Evolutionary conservation across 2,329 filamentous ascomycete species (phyloP).

Genomic region (Sphaerulina vaccinii): DNA sequence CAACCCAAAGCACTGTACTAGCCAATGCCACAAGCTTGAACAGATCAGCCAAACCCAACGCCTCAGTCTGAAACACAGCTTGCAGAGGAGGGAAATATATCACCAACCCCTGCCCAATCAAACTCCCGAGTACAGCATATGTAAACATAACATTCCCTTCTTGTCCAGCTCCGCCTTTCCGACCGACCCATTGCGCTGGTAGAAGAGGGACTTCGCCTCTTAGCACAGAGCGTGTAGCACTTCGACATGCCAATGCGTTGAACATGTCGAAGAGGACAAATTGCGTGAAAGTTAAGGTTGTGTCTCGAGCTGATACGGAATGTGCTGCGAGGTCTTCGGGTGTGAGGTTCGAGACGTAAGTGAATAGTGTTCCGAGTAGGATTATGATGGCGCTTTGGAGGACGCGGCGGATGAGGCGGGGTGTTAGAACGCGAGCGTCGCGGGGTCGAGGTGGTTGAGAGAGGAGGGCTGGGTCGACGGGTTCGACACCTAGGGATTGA

Average conservation of each 20-base stretch:
- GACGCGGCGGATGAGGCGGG: conserved; percentile 76
- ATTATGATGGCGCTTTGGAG: conserved; percentile 84
- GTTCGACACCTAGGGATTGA: conserved; percentile 93
- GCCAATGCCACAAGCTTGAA: conserved; percentile 70
- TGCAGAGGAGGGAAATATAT: conserved; percentile 95
- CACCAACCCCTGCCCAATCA: conserved; percentile 83
- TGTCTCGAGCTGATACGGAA: conserved; percentile 85
- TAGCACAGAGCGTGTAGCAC: conserved; percentile 84
- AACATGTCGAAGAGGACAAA: conserved; percentile 99
- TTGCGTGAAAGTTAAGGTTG: conserved; percentile 98
- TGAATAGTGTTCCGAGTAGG: conserved; percentile 85
- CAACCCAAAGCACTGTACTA: conserved; percentile 91
- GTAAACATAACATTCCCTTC: conserved; percentile 87
- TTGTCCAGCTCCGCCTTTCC: conserved; percentile 10
- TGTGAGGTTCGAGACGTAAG: conserved; percentile 90
- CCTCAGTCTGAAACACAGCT: conserved; percentile 93
- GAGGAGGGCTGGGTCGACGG: conserved; percentile 93
- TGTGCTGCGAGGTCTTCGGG: conserved; percentile 59
- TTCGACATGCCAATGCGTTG: conserved; percentile 91
- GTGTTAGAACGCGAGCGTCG: conserved; percentile 87
- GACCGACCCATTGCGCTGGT: conserved; percentile 12
- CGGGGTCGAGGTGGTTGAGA: conserved; percentile 81
- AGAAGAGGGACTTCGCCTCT: conserved; percentile 63
- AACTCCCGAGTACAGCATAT: conserved; percentile 82
- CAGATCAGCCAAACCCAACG: conserved; percentile 71